Evolutionary conservation across 2,329 filamentous ascomycete species (phyloP).

Genomic region (Gaeumannomyces tritici): DNA sequence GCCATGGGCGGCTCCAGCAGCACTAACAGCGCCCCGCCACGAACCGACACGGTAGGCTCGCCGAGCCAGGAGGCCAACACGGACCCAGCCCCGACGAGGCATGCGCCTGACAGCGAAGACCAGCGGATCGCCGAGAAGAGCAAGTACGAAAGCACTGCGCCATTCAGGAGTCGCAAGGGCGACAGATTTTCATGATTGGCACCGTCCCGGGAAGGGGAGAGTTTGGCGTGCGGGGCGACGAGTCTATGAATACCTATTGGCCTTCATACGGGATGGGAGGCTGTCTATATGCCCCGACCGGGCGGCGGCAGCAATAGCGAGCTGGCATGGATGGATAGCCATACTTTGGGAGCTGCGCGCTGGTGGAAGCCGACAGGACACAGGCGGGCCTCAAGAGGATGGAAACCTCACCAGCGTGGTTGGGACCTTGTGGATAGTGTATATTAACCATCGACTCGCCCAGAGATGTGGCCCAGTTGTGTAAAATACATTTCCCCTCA

Average conservation of each 20-base stretch:
- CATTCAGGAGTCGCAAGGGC: slow-evolving; percentile 71
- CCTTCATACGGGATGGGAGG: neutral
- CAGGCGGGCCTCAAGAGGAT: too few species aligned
- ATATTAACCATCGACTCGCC: neutral
- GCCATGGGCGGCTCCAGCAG: slow-evolving; percentile 25
- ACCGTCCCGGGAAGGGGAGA: neutral
- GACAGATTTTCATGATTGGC: slow-evolving; percentile 63
- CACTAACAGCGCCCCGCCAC: slow-evolving; percentile 28
- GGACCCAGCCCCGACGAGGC: slow-evolving; percentile 79
- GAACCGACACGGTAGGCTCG: slow-evolving; percentile 46
- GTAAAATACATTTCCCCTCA: neutral
- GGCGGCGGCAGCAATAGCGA: too few species aligned
- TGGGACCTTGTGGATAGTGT: neutral
- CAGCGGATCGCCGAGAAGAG: slow-evolving; percentile 66
- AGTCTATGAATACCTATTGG: neutral
- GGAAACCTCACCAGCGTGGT: neutral
- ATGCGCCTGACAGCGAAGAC: slow-evolving; percentile 63
- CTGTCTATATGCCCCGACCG: too few species aligned
- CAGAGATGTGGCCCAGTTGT: neutral
- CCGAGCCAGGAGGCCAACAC: slow-evolving; percentile 63
- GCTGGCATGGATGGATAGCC: neutral
- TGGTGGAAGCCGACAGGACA: too few species aligned
- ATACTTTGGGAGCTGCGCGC: neutral
- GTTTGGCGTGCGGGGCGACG: neutral
- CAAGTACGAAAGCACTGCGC: slow-evolving; percentile 75